phyloP scores from a whole-genome alignment of 2,329 filamentous ascomycete species.

The Myrmaecium sp. region DNA sequence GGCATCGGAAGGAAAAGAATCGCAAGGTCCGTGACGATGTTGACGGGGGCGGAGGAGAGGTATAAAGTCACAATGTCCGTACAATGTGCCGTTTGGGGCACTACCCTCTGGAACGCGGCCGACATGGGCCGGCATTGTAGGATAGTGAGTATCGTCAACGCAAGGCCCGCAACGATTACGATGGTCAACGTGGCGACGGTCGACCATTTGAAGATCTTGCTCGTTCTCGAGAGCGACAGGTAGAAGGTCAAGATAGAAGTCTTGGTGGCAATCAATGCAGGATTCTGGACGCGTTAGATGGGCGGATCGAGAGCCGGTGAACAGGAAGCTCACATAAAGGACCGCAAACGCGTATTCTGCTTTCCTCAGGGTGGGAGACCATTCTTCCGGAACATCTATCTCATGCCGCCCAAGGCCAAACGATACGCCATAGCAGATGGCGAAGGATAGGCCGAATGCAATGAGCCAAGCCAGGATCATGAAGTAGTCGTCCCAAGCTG shows the following conservation, averaged over 20 bases:
- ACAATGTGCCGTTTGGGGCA: constrained; percentile 32
- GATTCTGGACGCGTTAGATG: constrained; percentile 42
- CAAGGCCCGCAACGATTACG: constrained; percentile 61
- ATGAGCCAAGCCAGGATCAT: constrained; percentile 66
- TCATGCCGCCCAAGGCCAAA: constrained; percentile 56
- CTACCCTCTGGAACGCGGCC: constrained; percentile 46
- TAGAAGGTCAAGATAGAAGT: constrained; percentile 89
- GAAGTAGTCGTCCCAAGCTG: constrained; percentile 64
- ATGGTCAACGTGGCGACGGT: constrained; percentile 64
- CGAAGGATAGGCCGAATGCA: constrained; percentile 48
- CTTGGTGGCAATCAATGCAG: constrained; percentile 78
- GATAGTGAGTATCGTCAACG: constrained; percentile 71
- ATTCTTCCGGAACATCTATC: constrained; percentile 34
- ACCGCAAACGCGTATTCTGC: constrained; percentile 44
- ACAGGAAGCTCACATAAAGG: constrained; percentile 32
- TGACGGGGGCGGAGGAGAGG: constrained; percentile 66
- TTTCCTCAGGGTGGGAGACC: constrained; percentile 37
- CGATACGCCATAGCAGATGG: constrained; percentile 45
- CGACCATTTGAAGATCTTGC: constrained; percentile 60
- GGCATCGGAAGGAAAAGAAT: constrained; percentile 80
- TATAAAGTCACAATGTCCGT: constrained; percentile 47
- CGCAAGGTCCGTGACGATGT: constrained; percentile 79
- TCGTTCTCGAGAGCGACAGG: constrained; percentile 62
- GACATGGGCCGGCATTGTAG: constrained; percentile 65
- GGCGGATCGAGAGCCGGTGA: constrained; percentile 2